Percentiles rank a stretch among this genome's conserved stretches.
Conservation (phyloP, 257 asterid genomes). For the Fraxinus excelsior region DNA sequence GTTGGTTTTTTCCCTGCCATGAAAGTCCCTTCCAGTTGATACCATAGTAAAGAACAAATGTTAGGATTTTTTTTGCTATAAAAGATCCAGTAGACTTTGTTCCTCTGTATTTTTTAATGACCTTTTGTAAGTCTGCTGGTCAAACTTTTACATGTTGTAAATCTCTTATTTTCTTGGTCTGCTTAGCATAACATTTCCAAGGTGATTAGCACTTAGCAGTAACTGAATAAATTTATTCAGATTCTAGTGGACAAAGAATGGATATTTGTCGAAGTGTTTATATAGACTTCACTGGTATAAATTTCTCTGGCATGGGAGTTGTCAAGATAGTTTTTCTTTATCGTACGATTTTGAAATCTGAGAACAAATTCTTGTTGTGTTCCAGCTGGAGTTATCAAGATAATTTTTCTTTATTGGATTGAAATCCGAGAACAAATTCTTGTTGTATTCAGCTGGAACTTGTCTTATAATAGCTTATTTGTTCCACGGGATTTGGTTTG, state of each 20-base stretch:
- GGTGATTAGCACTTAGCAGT: background rate
- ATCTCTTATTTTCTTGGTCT: background rate
- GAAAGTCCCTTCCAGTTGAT: background rate
- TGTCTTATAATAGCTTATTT: background rate
- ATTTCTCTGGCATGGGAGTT: background rate
- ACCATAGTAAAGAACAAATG: background rate
- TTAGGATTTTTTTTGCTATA: background rate
- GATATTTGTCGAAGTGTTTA: background rate
- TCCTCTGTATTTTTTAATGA: background rate
- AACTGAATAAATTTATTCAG: background rate
- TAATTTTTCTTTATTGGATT: background rate
- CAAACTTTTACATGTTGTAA: background rate
- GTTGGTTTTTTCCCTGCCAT: background rate
- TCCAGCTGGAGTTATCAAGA: background rate
- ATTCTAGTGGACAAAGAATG: background rate
- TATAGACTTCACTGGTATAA: background rate
- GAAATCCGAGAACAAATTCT: background rate
- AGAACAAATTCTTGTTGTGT: background rate
- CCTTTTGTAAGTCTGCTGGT: background rate
- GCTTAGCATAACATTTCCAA: background rate
- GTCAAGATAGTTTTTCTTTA: background rate
- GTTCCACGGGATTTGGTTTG: background rate
- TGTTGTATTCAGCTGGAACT: background rate
- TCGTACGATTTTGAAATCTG: background rate
- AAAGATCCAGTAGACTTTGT: background rate